A percentile compares a stretch with the other conserved stretches of the same genome.
Evolutionary conservation across 2,329 filamentous ascomycete genomes (phyloP).

Genomic region (Sarocladium strictum): DNA sequence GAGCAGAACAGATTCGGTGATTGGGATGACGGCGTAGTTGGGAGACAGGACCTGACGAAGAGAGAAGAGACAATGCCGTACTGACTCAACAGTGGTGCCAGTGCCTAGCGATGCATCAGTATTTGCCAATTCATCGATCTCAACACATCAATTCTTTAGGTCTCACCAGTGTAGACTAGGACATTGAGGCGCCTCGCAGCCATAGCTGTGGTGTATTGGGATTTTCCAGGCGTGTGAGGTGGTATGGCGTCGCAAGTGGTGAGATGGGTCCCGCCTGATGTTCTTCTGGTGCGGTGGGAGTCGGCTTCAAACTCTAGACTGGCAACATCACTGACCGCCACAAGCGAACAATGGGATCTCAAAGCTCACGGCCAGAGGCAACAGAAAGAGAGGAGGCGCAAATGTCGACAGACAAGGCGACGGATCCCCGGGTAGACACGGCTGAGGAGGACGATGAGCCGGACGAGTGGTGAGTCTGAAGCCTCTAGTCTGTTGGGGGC

Average conservation of each 20-base stretch:
- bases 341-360: slow-evolving; percentile 10
- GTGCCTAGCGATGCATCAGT: slow-evolving; percentile 49
- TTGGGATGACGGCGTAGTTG: slow-evolving; percentile 86
- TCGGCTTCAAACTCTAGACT: background rate
- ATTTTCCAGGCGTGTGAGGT: slow-evolving; percentile 5
- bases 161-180: slow-evolving; percentile 80
- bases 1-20: slow-evolving; percentile 71
- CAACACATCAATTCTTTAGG: background rate
- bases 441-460: slow-evolving; percentile 68
- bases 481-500: background rate
- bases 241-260: slow-evolving; percentile 1
- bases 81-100: slow-evolving; percentile 81
- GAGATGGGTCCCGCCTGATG: background rate
- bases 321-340: slow-evolving; percentile 1
- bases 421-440: slow-evolving; percentile 18
- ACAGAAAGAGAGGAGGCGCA: slow-evolving; percentile 9
- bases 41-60: slow-evolving; percentile 80
- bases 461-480: slow-evolving; percentile 75
- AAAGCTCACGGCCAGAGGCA: slow-evolving; percentile 10
- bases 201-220: slow-evolving; percentile 38
- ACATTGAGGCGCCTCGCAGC: slow-evolving; percentile 73
- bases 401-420: slow-evolving; percentile 6
- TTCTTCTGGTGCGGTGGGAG: slow-evolving; percentile 3
- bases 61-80: slow-evolving; percentile 82
- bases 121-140: background rate